Percentiles rank a stretch among this genome's conserved stretches.
phyloP scores from a whole-genome alignment of 257 asterid species.

The Phtheirospermum japonicum region DNA sequence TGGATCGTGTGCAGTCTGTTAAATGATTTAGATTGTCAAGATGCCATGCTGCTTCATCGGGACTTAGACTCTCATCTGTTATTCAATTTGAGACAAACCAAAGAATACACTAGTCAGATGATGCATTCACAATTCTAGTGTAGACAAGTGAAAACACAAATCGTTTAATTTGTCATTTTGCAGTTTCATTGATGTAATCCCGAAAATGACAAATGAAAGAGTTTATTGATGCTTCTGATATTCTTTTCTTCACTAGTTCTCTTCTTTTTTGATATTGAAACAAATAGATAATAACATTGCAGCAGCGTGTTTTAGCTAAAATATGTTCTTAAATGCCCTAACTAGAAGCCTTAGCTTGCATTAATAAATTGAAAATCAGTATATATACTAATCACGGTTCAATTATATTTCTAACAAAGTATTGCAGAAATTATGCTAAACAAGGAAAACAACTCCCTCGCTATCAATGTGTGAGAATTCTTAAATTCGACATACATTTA shows the following conservation, averaged over 20 bases:
- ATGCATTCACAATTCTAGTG: slow-evolving; percentile 21
- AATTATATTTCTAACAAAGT: neutral
- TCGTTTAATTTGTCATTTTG: slow-evolving; percentile 2
- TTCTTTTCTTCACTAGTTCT: neutral
- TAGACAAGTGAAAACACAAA: slow-evolving; percentile 8
- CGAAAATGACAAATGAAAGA: slow-evolving; percentile 3
- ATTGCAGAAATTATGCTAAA: slow-evolving; percentile 5
- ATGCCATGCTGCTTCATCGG: slow-evolving; percentile 61
- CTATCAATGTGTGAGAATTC: slow-evolving; percentile 16
- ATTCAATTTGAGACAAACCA: slow-evolving; percentile 31
- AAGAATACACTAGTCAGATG: slow-evolving; percentile 27
- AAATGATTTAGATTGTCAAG: slow-evolving; percentile 41
- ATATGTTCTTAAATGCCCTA: slow-evolving; percentile 12
- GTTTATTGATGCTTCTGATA: neutral
- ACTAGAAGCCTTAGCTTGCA: neutral
- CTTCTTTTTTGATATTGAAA: slow-evolving; percentile 7
- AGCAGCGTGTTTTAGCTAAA: neutral
- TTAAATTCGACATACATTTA: neutral
- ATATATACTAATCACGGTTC: slow-evolving; percentile 5
- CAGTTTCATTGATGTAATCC: slow-evolving; percentile 3
- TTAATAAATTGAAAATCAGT: neutral
- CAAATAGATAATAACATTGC: slow-evolving; percentile 1
- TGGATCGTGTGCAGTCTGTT: slow-evolving; percentile 30
- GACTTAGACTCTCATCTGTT: slow-evolving; percentile 44
- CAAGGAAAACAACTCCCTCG: slow-evolving; percentile 11